Evolutionary conservation across 2,329 filamentous ascomycete species (phyloP).

Genomic region (Arthroderma sp.): DNA sequence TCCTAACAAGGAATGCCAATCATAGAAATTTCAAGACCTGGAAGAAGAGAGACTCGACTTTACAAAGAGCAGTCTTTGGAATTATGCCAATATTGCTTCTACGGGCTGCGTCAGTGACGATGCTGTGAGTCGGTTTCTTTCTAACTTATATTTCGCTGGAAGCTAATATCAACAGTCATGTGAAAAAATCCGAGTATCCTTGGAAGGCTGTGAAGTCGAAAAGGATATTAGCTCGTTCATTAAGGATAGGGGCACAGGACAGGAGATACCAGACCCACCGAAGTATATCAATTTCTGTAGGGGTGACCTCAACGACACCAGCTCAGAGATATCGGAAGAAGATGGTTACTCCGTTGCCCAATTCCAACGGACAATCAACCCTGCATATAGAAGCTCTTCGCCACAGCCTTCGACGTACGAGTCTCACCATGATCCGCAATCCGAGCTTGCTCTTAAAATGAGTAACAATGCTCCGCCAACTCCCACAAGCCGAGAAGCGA

Average conservation of each 20-base stretch:
- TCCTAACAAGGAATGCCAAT: conserved; percentile 14
- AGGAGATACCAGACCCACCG: conserved; percentile 92
- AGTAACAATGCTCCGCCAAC: conserved; percentile 41
- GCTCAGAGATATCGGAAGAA: conserved; percentile 76
- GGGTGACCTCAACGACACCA: conserved; percentile 65
- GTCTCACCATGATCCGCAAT: conserved; percentile 79
- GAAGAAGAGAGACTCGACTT: conserved; percentile 96
- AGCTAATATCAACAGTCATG: conserved; percentile 46
- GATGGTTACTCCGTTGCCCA: conserved; percentile 89
- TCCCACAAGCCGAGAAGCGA: conserved; percentile 38
- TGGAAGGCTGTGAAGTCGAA: conserved; percentile 93
- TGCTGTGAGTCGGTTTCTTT: conserved; percentile 36
- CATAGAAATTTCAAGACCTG: conserved; percentile 89
- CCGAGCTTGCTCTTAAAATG: conserved; percentile 56
- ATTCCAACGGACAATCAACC: conserved; percentile 89
- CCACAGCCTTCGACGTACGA: conserved; percentile 88
- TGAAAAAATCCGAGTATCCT: conserved; percentile 83
- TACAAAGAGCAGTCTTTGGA: conserved; percentile 95
- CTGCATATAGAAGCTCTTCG: conserved; percentile 87
- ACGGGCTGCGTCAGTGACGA: conserved; percentile 98
- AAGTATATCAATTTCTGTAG: conserved; percentile 99
- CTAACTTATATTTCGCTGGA: neutral
- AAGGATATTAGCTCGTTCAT: conserved; percentile 89
- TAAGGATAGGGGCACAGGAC: conserved; percentile 73
- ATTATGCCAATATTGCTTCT: conserved; percentile 91